Conservation (phyloP, 805 yeast species). For the Dipodascus geniculatus region DNA sequence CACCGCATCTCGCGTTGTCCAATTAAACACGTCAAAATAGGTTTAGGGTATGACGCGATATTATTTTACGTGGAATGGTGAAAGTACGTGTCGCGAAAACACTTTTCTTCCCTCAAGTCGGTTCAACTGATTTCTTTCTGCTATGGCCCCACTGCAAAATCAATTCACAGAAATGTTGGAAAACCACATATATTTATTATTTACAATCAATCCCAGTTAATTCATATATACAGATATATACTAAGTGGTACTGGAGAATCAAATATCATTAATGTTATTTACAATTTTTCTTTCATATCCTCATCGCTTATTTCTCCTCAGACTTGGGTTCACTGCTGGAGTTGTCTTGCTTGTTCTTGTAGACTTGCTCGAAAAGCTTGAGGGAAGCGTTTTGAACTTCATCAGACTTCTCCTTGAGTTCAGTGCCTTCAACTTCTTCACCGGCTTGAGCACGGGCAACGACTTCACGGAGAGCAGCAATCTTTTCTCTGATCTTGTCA, state of each 20-base stretch:
- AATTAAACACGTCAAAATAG: no score
- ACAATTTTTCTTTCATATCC: neutral
- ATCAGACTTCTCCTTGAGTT: slow-evolving; percentile 69
- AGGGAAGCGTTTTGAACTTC: slow-evolving; percentile 72
- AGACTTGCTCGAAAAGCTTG: slow-evolving; percentile 71
- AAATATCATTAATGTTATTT: slow-evolving; percentile 1
- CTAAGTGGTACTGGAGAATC: slow-evolving; percentile 1
- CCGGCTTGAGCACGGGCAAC: slow-evolving; percentile 60
- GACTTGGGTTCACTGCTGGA: neutral
- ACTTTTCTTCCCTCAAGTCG: no score
- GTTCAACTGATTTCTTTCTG: no score
- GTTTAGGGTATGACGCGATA: no score
- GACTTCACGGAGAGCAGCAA: slow-evolving; percentile 58
- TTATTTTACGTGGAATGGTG: no score
- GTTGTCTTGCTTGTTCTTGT: slow-evolving; percentile 30
- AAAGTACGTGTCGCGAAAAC: no score
- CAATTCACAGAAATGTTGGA: neutral
- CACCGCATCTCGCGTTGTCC: no score
- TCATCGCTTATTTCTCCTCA: slow-evolving; percentile 1
- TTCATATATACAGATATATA: neutral
- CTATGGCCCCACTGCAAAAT: no score
- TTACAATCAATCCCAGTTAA: slow-evolving; percentile 1
- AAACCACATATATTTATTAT: neutral
- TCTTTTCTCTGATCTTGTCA: slow-evolving; percentile 42
- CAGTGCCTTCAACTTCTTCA: slow-evolving; percentile 51